Percentiles rank a stretch among this genome's conserved stretches.
These are phyloP conservation scores for Panicum miliaceum DNA, from an alignment of 176 grass and related monocot species.

Conservation along the genomic window DNA sequence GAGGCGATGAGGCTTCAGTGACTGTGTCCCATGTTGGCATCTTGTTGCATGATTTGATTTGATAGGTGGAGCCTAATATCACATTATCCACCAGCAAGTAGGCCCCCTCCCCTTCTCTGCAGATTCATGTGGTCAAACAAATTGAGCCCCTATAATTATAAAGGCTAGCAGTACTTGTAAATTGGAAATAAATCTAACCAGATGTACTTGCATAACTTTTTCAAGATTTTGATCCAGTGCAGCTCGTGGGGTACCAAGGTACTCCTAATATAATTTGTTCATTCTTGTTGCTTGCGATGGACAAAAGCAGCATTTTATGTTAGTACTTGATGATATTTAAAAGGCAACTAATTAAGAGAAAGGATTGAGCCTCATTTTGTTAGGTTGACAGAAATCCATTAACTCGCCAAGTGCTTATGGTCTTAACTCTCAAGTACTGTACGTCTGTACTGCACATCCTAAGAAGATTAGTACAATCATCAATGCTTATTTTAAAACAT, in stretches of 20 bases:
- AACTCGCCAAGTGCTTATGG: not conserved
- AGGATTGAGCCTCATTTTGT: not conserved
- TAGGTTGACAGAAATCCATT: not conserved
- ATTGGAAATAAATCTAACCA: slow-evolving; percentile 4
- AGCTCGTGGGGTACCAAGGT: slow-evolving; percentile 6
- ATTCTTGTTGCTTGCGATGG: not conserved
- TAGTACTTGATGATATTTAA: not conserved
- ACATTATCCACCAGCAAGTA: slow-evolving; percentile 46
- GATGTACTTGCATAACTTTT: not conserved
- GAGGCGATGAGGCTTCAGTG: slow-evolving; percentile 12
- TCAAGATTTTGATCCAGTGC: not conserved
- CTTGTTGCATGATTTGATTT: slow-evolving; percentile 37
- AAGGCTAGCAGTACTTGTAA: not conserved
- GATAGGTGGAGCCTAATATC: slow-evolving; percentile 42
- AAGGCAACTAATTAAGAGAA: not conserved
- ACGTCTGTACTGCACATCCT: not conserved
- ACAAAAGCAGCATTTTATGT: not conserved
- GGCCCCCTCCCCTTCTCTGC: not conserved
- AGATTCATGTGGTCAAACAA: slow-evolving; percentile 23
- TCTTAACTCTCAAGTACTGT: not conserved
- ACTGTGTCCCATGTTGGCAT: slow-evolving; percentile 11
- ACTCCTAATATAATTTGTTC: not conserved
- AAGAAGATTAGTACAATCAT: not conserved
- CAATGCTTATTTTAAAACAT: not conserved
- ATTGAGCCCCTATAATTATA: not conserved